phyloP scores from a whole-genome alignment of 805 yeast genomes.

The Nadsonia fulvescens region DNA sequence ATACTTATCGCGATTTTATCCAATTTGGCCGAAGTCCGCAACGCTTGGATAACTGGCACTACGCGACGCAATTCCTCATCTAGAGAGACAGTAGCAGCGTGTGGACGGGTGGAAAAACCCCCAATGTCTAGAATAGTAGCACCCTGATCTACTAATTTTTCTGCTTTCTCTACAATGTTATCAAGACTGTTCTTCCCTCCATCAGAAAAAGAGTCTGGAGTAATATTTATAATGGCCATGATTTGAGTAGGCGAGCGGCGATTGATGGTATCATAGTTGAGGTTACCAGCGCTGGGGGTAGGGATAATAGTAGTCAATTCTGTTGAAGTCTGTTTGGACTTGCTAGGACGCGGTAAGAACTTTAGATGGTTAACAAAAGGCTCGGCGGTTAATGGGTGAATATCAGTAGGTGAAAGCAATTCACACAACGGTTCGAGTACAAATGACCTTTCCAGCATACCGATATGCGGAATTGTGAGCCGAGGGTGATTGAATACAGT shows the following conservation, averaged over 20 bases:
- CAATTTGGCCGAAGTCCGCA: constrained; percentile 28
- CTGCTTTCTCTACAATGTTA: constrained; percentile 28
- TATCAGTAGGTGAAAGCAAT: constrained; percentile 40
- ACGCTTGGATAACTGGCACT: constrained; percentile 45
- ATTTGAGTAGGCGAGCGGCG: constrained; percentile 33
- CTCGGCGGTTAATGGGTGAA: constrained; percentile 80
- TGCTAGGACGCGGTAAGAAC: constrained; percentile 27
- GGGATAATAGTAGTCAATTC: constrained; percentile 12
- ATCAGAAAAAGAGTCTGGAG: constrained; percentile 93
- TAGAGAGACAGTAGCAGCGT: constrained; percentile 39
- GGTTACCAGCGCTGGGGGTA: constrained; percentile 7
- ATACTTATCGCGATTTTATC: constrained; percentile 43
- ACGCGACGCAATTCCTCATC: constrained; percentile 59
- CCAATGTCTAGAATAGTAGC: constrained; percentile 81
- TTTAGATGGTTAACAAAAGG: constrained; percentile 51
- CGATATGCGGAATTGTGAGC: constrained; percentile 67
- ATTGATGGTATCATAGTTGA: constrained; percentile 5
- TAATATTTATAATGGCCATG: constrained; percentile 80
- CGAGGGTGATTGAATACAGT: constrained; percentile 35
- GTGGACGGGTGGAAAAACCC: constrained; percentile 88
- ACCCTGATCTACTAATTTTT: constrained; percentile 33
- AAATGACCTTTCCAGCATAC: constrained; percentile 79
- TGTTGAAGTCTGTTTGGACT: constrained; percentile 13
- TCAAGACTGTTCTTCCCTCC: constrained; percentile 39
- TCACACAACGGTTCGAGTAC: constrained; percentile 83